phyloP scores from a whole-genome alignment of 2,329 filamentous ascomycete species.

The Xylaria sp. region DNA sequence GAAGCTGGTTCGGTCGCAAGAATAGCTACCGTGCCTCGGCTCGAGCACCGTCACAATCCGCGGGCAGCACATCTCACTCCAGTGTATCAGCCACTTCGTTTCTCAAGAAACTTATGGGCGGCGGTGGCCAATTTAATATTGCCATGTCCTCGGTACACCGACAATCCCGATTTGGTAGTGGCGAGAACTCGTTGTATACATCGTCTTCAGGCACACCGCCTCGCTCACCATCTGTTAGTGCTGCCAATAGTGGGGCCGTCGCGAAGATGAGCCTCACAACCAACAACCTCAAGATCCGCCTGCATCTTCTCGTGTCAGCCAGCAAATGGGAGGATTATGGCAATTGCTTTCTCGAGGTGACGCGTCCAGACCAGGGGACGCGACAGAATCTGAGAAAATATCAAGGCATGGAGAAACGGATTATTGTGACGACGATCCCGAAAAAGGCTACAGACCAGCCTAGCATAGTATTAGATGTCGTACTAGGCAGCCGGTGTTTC shows the following conservation, averaged over 20 bases:
- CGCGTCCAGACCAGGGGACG: conserved; percentile 74
- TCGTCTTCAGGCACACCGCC: conserved; percentile 64
- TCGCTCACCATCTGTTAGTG: conserved; percentile 68
- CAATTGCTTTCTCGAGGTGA: conserved; percentile 83
- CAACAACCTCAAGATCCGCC: conserved; percentile 83
- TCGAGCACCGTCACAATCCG: conserved; percentile 73
- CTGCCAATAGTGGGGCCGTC: conserved; percentile 58
- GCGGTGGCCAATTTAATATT: conserved; percentile 83
- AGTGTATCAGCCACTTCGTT: conserved; percentile 78
- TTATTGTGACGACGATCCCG: conserved; percentile 79
- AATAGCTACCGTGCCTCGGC: conserved; percentile 73
- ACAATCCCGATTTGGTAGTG: conserved; percentile 64
- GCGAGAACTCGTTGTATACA: conserved; percentile 70
- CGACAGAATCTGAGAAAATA: conserved; percentile 68
- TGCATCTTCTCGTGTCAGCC: conserved; percentile 81
- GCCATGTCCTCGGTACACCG: conserved; percentile 78
- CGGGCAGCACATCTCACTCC: conserved; percentile 72
- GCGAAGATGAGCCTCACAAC: conserved; percentile 70
- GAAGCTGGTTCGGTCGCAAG: conserved; percentile 71
- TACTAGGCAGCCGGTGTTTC: conserved; percentile 85
- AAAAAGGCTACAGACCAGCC: conserved; percentile 64
- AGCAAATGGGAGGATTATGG: conserved; percentile 94
- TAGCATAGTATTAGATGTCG: conserved; percentile 78
- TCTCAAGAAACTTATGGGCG: conserved; percentile 78
- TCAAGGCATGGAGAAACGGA: conserved; percentile 82